Base-by-base conservation (phyloP, 306 rosid genomes). In the Pterocarpus macrocarpus region DNA sequence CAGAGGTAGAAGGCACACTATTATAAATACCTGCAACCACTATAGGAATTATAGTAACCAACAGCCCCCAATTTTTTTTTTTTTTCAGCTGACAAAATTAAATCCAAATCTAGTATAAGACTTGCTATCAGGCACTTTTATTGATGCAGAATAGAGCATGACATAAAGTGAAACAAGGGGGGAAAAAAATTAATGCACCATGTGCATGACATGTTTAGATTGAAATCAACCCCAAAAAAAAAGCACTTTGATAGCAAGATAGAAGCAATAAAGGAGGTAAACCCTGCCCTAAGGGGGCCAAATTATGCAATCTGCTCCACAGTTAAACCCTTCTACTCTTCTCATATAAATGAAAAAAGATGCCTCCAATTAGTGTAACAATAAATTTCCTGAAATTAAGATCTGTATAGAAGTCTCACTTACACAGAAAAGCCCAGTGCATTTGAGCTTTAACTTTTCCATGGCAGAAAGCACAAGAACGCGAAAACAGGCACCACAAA, bases 351-450 rank as follows among this genome's bases (percentile, higher is more conserved):
- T 32, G 32, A 50, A 41, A 15, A 22, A 58, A 50, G 8, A 47
- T 1, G 15, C 38, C 11, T 15, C 3, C 22, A 43, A 41, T 28
- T 39, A 63, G 4, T n/a, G 22, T 4, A 34, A 9, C 47, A 58
- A 56, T 22, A 64, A 43, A 47, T 22, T 16, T 80, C 47, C 33
- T 16, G 57, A 34, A 63, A 53, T 62, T 15, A 59, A 68, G 75
- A n/a, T 4, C 41, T n/a, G 33, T 49, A 71, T 15, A 52, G 1
- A 50, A 73, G 13, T 35, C n/a, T 49, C 33, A 69, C 98, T 87
- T 89, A 90, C 97, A 45, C 88, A 61, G 86, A 87, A 87, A 90
- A 90, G 64, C 49, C 32, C 85, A 80, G 85, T 82, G 92, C 88
- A 84, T 77, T 88, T 83, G 69, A 38, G 73, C 89, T 86, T 89